Percentiles rank a stretch among this genome's conserved stretches.
These are phyloP conservation scores for Murraya koenigii DNA, from an alignment of 345 rosid genomes.

Conservation along the genomic window DNA sequence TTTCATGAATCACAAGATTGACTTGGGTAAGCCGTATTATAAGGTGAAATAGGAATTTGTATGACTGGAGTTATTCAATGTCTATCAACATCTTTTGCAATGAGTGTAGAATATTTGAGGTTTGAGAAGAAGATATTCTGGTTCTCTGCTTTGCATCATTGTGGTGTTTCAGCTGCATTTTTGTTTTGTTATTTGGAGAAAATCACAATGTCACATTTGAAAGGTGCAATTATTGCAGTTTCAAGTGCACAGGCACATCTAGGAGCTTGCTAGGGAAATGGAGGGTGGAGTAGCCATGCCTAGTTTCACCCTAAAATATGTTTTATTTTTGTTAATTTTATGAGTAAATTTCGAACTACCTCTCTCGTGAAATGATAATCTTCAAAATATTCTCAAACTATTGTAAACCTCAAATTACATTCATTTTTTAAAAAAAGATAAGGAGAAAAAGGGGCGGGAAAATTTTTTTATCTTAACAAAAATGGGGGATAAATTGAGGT, in stretches of 20 bases:
- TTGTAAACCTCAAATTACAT: no score
- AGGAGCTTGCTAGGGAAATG: background rate
- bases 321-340: background rate
- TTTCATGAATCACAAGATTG: background rate
- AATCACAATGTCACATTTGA: background rate
- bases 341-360: no score
- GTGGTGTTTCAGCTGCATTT: background rate
- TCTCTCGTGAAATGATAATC: no score
- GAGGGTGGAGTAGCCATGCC: background rate
- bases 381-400: no score
- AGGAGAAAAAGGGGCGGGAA: no score
- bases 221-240: background rate
- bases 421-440: no score
- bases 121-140: background rate
- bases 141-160: background rate
- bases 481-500: no score
- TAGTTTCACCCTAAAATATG: background rate
- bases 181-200: background rate
- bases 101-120: background rate
- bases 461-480: no score
- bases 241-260: background rate
- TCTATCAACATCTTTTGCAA: background rate
- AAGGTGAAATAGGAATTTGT: conserved; percentile 5
- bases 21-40: background rate
- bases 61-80: background rate